These are phyloP conservation scores for Quercus dentata DNA, from an alignment of 306 rosid genomes.

Conservation along the genomic window DNA sequence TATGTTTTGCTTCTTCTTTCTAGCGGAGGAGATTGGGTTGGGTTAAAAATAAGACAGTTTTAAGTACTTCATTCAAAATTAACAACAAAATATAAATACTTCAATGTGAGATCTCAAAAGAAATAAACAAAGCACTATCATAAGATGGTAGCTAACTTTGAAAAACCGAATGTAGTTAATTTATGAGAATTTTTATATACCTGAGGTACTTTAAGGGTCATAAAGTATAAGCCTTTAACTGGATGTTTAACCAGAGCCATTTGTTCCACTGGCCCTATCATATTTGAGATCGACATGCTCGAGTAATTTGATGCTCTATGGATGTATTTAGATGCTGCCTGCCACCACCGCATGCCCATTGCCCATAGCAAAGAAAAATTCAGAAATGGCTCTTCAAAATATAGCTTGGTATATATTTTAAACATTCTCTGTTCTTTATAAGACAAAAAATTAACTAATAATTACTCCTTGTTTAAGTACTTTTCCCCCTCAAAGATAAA, in stretches of 20 bases:
- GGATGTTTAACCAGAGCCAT: conserved; percentile 47
- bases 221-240: conserved; percentile 40
- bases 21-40: too few relatives aligned
- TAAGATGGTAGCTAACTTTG: not conserved
- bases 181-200: conserved; percentile 10
- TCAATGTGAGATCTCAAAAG: too few relatives aligned
- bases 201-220: conserved; percentile 49
- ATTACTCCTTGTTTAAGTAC: not conserved
- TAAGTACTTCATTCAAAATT: too few relatives aligned
- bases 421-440: too few relatives aligned
- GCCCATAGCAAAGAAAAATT: not conserved
- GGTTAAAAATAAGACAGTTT: too few relatives aligned
- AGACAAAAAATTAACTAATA: not conserved
- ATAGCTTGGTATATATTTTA: not conserved
- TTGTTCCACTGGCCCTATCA: conserved; percentile 59
- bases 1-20: too few relatives aligned
- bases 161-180: too few relatives aligned
- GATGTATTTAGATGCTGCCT: conserved; percentile 49
- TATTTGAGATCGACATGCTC: conserved; percentile 42
- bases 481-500: too few relatives aligned
- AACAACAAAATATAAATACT: too few relatives aligned
- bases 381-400: too few relatives aligned
- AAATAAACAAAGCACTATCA: too few relatives aligned
- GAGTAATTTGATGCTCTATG: conserved; percentile 34
- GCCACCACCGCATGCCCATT: not conserved